A percentile compares a stretch with the other conserved stretches of the same genome.
Conservation (phyloP, 208 protist genomes). For the Naegleria fowleri region DNA sequence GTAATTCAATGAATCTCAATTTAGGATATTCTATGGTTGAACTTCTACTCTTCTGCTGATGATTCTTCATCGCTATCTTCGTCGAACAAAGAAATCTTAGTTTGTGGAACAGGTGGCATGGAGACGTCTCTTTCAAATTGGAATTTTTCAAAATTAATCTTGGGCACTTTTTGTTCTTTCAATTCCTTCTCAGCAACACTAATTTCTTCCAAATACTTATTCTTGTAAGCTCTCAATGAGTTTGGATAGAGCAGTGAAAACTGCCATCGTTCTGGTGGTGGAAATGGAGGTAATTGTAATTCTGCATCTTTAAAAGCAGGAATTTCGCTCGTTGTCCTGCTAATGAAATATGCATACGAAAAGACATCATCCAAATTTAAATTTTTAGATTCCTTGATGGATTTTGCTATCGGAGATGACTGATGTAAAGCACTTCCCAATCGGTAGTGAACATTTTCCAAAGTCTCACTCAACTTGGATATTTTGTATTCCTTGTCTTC, state of each 20-base stretch:
- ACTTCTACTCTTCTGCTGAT: no score
- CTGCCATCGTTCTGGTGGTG: background rate
- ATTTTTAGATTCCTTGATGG: background rate
- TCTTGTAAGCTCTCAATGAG: background rate
- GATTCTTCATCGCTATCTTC: background rate
- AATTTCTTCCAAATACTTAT: background rate
- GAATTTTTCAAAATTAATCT: background rate
- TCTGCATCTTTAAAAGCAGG: background rate
- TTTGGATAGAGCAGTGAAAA: background rate
- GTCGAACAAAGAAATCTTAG: background rate
- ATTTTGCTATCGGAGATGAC: background rate
- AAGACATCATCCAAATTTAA: background rate
- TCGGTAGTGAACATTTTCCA: background rate
- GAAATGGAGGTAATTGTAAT: background rate
- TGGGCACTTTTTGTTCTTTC: background rate
- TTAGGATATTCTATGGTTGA: no score
- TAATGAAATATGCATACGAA: background rate
- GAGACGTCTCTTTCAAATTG: background rate
- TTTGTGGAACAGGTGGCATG: background rate
- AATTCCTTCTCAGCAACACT: background rate
- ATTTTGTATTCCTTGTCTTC: constrained; percentile 6
- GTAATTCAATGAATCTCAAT: no score
- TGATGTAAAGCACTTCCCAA: background rate
- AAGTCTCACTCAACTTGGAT: background rate
- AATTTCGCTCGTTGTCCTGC: background rate